Evolutionary conservation across 768 basidiomycete genomes (phyloP).

Genomic region (Pulveroboletus sp.): DNA sequence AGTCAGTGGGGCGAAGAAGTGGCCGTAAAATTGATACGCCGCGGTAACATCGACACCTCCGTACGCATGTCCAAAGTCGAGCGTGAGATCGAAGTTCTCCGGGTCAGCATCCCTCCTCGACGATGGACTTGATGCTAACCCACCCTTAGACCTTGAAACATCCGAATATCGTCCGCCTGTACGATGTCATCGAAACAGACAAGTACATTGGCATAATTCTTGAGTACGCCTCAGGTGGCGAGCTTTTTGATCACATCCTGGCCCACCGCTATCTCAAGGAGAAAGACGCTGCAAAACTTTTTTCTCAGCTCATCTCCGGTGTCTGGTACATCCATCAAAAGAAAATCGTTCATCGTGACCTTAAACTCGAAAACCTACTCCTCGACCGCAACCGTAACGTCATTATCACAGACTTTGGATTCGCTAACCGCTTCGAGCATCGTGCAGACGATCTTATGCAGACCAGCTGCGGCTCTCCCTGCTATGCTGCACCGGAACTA

Average conservation of each 20-base stretch:
- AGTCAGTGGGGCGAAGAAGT: conserved; percentile 93
- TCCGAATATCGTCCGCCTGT: conserved; percentile 95
- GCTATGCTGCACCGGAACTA: conserved; percentile 96
- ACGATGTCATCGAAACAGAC: conserved; percentile 99
- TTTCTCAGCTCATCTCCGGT: conserved; percentile 96
- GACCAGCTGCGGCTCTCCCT: conserved; percentile 94
- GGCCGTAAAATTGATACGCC: conserved; percentile 94
- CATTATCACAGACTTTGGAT: conserved; percentile 99
- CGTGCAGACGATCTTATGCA: conserved; percentile 95
- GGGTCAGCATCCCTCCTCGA: conserved; percentile 47
- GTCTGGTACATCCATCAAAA: conserved; percentile 99
- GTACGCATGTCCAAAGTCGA: conserved; percentile 93
- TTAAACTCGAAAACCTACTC: conserved; percentile 97
- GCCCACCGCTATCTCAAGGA: conserved; percentile 96
- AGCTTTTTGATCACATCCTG: conserved; percentile 97
- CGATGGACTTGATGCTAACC: conserved; percentile 6
- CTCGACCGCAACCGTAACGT: conserved; percentile 97
- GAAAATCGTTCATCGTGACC: conserved; percentile 98
- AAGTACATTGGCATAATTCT: conserved; percentile 99
- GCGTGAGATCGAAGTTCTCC: conserved; percentile 94
- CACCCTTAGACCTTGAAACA: conserved; percentile 77
- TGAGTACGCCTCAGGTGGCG: conserved; percentile 97
- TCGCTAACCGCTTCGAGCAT: conserved; percentile 96
- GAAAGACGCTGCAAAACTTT: conserved; percentile 89
- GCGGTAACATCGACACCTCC: conserved; percentile 84